Evolutionary conservation across 371 early-diverging fungal species (phyloP).

Genomic region (Mucor irregularis): DNA sequence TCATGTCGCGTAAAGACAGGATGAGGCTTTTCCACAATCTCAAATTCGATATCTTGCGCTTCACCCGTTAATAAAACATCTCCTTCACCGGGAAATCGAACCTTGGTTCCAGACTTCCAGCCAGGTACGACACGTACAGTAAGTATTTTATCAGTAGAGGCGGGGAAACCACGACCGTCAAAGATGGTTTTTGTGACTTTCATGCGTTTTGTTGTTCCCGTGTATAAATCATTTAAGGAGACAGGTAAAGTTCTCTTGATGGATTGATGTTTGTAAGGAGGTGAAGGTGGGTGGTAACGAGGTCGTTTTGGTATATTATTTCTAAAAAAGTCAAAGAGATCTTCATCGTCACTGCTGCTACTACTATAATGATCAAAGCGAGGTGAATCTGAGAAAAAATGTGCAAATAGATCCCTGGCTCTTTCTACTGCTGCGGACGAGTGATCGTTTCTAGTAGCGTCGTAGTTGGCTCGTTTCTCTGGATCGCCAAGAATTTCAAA

Average conservation of each 20-base stretch:
- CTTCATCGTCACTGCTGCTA: constrained; percentile 8
- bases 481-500: constrained; percentile 95
- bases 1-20: constrained; percentile 83
- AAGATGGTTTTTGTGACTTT: constrained; percentile 82
- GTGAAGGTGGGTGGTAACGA: constrained; percentile 2
- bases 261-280: constrained; percentile 47
- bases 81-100: constrained; percentile 89
- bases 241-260: constrained; percentile 72
- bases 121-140: constrained; percentile 91
- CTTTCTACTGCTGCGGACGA: no score
- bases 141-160: constrained; percentile 61
- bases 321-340: not conserved
- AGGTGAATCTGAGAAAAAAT: constrained; percentile 65
- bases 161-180: constrained; percentile 6
- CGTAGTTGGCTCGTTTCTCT: constrained; percentile 48
- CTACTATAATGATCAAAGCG: no score
- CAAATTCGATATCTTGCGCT: constrained; percentile 89
- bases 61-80: constrained; percentile 80
- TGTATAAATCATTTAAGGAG: constrained; percentile 91
- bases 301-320: not conserved
- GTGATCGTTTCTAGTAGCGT: not conserved
- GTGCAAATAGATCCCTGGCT: constrained; percentile 89
- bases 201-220: constrained; percentile 87
- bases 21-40: constrained; percentile 93
- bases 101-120: constrained; percentile 96